Conservation (phyloP, 768 basidiomycete species). For the Trametes cubensis region DNA sequence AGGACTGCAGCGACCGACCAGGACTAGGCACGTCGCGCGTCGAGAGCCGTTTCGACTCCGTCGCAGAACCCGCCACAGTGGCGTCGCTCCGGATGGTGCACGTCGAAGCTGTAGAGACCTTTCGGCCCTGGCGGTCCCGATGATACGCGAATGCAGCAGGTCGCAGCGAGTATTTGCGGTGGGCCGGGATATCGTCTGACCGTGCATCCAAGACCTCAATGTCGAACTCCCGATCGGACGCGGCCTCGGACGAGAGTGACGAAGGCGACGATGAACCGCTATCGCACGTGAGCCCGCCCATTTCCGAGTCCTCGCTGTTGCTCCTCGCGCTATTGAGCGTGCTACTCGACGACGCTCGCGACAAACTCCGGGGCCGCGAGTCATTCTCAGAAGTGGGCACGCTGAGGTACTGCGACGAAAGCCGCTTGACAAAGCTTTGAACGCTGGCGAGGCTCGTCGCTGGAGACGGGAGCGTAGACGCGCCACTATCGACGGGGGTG, state of each 20-base stretch:
- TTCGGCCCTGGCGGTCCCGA: constrained; percentile 42
- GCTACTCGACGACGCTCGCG: constrained; percentile 38
- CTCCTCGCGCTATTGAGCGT: constrained; percentile 50
- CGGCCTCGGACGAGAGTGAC: constrained; percentile 27
- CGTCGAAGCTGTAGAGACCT: constrained; percentile 40
- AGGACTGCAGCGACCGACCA: constrained; percentile 7
- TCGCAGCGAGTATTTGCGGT: constrained; percentile 10
- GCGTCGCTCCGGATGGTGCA: constrained; percentile 39
- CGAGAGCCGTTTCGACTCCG: constrained; percentile 25
- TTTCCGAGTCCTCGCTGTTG: constrained; percentile 51
- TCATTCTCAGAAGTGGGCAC: constrained; percentile 25
- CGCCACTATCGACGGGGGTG: constrained; percentile 41
- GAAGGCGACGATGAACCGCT: constrained; percentile 32
- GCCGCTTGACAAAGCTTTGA: constrained; percentile 59
- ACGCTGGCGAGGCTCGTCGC: constrained; percentile 54
- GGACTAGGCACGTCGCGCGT: constrained; percentile 11
- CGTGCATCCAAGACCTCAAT: constrained; percentile 25
- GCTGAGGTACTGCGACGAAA: constrained; percentile 47
- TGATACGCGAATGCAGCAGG: constrained; percentile 34
- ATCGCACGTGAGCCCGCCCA: constrained; percentile 55
- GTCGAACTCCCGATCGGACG: constrained; percentile 27
- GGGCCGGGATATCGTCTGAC: neutral
- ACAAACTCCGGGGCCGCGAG: constrained; percentile 28
- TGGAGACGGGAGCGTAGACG: constrained; percentile 32
- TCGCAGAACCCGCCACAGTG: constrained; percentile 13